Conservation (phyloP, 768 basidiomycete species). For the Favolaschia claudopus region DNA sequence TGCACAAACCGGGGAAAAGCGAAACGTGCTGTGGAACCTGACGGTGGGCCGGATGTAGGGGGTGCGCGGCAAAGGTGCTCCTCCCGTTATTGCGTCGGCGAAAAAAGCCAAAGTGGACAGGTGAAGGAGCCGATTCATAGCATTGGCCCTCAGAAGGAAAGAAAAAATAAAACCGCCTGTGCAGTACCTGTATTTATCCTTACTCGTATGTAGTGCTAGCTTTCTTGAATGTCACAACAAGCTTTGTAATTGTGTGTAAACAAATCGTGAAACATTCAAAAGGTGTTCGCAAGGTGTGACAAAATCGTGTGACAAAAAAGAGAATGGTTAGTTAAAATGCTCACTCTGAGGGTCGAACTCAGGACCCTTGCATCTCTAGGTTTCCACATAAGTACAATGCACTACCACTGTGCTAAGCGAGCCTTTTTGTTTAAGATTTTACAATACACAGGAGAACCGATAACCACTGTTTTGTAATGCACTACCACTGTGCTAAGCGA, state of each 20-base stretch:
- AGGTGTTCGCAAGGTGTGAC: no score
- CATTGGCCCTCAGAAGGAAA: not conserved
- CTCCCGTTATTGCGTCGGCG: conserved; percentile 52
- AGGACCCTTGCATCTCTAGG: conserved; percentile 29
- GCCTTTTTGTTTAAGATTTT: no score
- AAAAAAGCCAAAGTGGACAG: conserved; percentile 57
- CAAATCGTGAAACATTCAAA: no score
- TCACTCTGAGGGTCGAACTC: conserved; percentile 31
- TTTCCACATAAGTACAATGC: conserved; percentile 31
- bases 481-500: no score
- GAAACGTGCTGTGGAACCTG: conserved; percentile 82
- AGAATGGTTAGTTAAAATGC: conserved; percentile 16
- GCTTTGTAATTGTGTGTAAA: no score
- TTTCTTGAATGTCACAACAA: conserved; percentile 10
- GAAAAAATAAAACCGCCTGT: not conserved
- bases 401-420: conserved; percentile 33
- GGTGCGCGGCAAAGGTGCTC: conserved; percentile 67
- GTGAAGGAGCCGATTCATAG: conserved; percentile 32
- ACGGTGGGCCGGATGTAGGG: conserved; percentile 78
- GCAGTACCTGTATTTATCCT: conserved; percentile 10
- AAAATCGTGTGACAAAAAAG: not conserved
- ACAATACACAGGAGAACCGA: no score
- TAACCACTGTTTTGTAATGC: no score
- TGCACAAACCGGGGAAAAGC: conserved; percentile 71
- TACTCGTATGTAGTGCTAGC: conserved; percentile 1